A percentile compares a stretch with the other conserved stretches of the same genome.
Evolutionary conservation across 2,329 filamentous ascomycete genomes (phyloP).

Genomic region (Neoascochyta sp.): DNA sequence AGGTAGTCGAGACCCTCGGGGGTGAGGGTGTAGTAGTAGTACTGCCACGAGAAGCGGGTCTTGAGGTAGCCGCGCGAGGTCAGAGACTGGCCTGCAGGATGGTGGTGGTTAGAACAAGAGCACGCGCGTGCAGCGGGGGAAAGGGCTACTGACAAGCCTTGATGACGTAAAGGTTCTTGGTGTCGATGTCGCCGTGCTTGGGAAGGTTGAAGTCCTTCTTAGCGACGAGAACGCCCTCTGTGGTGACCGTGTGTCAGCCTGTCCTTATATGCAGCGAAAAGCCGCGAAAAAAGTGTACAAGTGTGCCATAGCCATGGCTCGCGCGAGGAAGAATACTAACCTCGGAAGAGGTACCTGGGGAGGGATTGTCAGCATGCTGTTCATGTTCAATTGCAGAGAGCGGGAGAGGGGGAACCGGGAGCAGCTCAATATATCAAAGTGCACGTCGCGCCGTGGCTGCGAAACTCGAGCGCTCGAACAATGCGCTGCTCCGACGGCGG

Average conservation of each 20-base stretch:
- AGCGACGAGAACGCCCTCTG: slow-evolving; percentile 83
- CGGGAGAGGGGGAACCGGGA: too few species aligned
- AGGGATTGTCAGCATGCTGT: slow-evolving; percentile 18
- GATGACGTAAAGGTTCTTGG: slow-evolving; percentile 99
- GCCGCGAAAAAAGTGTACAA: slow-evolving; percentile 30
- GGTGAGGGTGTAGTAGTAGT: slow-evolving; percentile 98
- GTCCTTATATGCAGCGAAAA: slow-evolving; percentile 37
- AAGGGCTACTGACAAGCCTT: slow-evolving; percentile 65
- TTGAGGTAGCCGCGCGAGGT: slow-evolving; percentile 98
- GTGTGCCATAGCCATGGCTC: slow-evolving; percentile 40
- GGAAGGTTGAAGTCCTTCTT: slow-evolving; percentile 99
- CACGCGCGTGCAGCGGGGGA: background rate
- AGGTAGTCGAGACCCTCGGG: slow-evolving; percentile 99
- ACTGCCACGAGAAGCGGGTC: slow-evolving; percentile 84
- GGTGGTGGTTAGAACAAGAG: slow-evolving; percentile 17
- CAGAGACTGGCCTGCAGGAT: slow-evolving; percentile 70
- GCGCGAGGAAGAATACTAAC: slow-evolving; percentile 35
- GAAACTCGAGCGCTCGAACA: slow-evolving; percentile 27
- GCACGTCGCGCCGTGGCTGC: slow-evolving; percentile 5
- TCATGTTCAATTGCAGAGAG: slow-evolving; percentile 12
- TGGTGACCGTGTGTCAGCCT: slow-evolving; percentile 45
- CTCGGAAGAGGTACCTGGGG: slow-evolving; percentile 42
- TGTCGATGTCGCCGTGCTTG: slow-evolving; percentile 97
- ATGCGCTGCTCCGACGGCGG: slow-evolving; percentile 14
- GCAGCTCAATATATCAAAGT: slow-evolving; percentile 1